A percentile compares a stretch with the other conserved stretches of the same genome.
These are phyloP conservation scores for Alternaria sp. DNA, from an alignment of 2,329 filamentous ascomycete genomes.

Conservation along the genomic window DNA sequence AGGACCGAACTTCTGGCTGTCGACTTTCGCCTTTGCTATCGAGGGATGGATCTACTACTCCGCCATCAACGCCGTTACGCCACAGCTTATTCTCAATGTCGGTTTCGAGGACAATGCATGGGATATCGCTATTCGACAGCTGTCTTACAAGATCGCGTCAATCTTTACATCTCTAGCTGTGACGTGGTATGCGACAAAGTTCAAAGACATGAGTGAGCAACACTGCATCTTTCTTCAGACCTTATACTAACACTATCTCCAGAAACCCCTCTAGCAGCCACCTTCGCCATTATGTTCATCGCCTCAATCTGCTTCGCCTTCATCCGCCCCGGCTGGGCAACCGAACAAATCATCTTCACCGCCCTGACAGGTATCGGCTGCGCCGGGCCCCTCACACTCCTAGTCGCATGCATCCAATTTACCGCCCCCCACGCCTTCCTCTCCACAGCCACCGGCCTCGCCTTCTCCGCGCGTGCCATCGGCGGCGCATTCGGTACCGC, in stretches of 20 bases:
- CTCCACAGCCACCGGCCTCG: constrained; percentile 41
- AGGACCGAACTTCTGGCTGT: constrained; percentile 62
- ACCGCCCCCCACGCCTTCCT: constrained; percentile 40
- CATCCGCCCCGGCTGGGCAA: constrained; percentile 34
- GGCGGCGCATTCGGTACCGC: constrained; percentile 43
- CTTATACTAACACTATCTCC: not conserved
- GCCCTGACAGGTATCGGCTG: constrained; percentile 37
- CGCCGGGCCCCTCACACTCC: constrained; percentile 39
- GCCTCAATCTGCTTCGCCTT: constrained; percentile 35
- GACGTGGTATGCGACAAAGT: constrained; percentile 36
- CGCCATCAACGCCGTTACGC: constrained; percentile 42
- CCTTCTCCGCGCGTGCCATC: constrained; percentile 42
- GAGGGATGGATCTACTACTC: constrained; percentile 64
- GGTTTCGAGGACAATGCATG: constrained; percentile 40
- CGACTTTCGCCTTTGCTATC: constrained; percentile 63
- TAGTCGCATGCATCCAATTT: constrained; percentile 43
- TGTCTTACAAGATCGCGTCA: constrained; percentile 36
- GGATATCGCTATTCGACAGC: constrained; percentile 39
- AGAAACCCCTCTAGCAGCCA: constrained; percentile 35
- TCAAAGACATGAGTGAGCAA: constrained; percentile 37
- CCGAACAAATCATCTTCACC: constrained; percentile 34
- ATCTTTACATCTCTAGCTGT: constrained; percentile 30
- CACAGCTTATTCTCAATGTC: constrained; percentile 41
- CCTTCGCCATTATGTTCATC: constrained; percentile 38
- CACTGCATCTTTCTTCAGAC: fast-evolving